These are phyloP conservation scores for Suhomyces ambrosiae DNA, from an alignment of 1,139 yeast genomes.

Conservation along the genomic window DNA sequence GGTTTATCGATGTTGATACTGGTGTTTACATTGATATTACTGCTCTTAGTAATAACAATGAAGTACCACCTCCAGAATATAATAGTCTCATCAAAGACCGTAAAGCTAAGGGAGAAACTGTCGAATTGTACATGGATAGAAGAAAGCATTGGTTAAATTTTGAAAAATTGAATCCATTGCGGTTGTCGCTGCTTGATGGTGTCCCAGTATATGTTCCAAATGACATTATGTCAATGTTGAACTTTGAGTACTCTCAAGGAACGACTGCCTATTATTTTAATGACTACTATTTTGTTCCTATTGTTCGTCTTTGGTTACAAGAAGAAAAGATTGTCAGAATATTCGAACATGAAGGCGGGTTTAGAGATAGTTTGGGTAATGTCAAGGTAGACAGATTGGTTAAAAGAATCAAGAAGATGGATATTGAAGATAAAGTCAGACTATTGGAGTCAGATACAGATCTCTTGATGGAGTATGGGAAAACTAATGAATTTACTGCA, in stretches of 20 bases:
- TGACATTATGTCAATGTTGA: constrained; percentile 35
- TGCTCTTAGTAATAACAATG: constrained; percentile 17
- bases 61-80: constrained; percentile 27
- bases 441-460: constrained; percentile 14
- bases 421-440: constrained; percentile 12
- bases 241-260: constrained; percentile 34
- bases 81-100: constrained; percentile 22
- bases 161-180: constrained; percentile 34
- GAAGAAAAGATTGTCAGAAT: constrained; percentile 21
- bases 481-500: constrained; percentile 16
- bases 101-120: constrained; percentile 17
- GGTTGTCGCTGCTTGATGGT: constrained; percentile 37
- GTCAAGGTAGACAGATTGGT: constrained; percentile 17
- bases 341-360: constrained; percentile 15
- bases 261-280: constrained; percentile 25
- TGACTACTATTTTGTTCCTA: constrained; percentile 37
- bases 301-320: constrained; percentile 35
- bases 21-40: constrained; percentile 20
- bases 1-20: constrained; percentile 19
- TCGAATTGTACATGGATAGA: constrained; percentile 38
- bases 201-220: constrained; percentile 42
- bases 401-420: constrained; percentile 19
- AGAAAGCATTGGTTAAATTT: constrained; percentile 39
- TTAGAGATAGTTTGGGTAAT: constrained; percentile 1
- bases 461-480: constrained; percentile 15